Evolutionary conservation across 345 rosid genomes (phyloP), one percentile per base, ranked within the genome.

Genomic region (Angophora floribunda): DNA sequence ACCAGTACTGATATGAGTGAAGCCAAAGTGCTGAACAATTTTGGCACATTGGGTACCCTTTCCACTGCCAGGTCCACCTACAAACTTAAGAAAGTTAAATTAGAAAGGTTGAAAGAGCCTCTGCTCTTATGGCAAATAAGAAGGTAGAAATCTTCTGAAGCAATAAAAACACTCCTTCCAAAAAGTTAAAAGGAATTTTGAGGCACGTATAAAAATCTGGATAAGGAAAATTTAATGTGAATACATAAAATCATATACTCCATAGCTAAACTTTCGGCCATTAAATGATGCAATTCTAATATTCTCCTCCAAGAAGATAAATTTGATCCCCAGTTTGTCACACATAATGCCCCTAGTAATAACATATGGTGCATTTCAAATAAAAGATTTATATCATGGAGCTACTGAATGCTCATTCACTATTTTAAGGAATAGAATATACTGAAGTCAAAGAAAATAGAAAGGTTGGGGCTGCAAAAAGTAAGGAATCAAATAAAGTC

Each of bases 41-140:
- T 95, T 95, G 24, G 92, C 94, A 91, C 98, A 95, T 87, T 96
- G 98, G 78, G 98, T 96, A 51, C 98, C 96, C 90, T 96, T 97
- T 80, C 98, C 98, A 89, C 98, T 95, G 88, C 97, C 99, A 45
- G 99, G 99, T 84, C 99, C 99, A 91, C 99, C 99, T 97, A 89
- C 65, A 87, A 86, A 89, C 87, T 86, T 50, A 89, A 89, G 50
- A 55, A 55, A 44, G 75, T 88, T 28, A 75, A 52, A 61, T 11
- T 45, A 86, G 41, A 57, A 51, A 57, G 50, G 49, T 78, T 47
- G 85, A 50, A 61, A 86, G 80, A 53, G 32, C 67, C 51, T 21
- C 80, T 41, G 85, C 57, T 36, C 19, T 53, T 24, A 7, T 15
- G 24, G 41, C 65, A 8, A 45, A 79, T 51, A 87, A 52, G 15